Base-by-base conservation (phyloP, 2,329 filamentous ascomycete genomes). In the Fusarium buharicum region DNA sequence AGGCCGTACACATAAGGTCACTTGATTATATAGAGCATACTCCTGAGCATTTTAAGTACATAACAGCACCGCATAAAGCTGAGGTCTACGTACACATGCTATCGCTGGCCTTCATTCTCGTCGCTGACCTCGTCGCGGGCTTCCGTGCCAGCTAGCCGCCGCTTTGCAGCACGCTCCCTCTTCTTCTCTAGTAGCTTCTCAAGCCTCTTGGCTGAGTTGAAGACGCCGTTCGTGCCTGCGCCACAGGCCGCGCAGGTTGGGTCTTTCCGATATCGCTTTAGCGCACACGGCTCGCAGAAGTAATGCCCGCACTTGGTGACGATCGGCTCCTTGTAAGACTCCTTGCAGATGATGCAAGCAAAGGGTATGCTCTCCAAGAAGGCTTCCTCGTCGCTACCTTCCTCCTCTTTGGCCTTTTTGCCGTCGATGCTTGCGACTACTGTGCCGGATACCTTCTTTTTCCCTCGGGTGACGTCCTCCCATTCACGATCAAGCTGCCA, bases 401-500 rank as follows among this genome's bases (percentile, higher is more conserved):
- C 24, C 45, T 94, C 91, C 0, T 84, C 82, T 4, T 81, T 78
- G 2, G 82, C 79, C 2, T 82, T 81, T 64, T 86, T 84, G 4
- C 85, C 85, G 49, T 82, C 86, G n/a, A n/a, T n/a, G n/a, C n/a
- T n/a, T 20, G 86, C 84, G 3, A 90, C 80, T 0, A 86, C 76
- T 3, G 85, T 91, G 8, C 87, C 89, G 6, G 78, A 81, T 1
- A 84, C 66, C 39, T 84, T 81, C 71, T 86, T 88, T 75, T 87
- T 88, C 43, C 85, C 90, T 71, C 90, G 93, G 7, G 87, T 91
- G 3, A 89, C 87, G 31, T 86, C 89, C 73, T 99, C 95, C 95
- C 95, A 99, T 43, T 98, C 94, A 47, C 85, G 84, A 75, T 99
- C 95, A 4, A 99, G 82, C 74, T 98, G 92, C 95, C 95, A 99